Conservation (phyloP, 2,329 filamentous ascomycete species). For the Ascochyta fabae region DNA sequence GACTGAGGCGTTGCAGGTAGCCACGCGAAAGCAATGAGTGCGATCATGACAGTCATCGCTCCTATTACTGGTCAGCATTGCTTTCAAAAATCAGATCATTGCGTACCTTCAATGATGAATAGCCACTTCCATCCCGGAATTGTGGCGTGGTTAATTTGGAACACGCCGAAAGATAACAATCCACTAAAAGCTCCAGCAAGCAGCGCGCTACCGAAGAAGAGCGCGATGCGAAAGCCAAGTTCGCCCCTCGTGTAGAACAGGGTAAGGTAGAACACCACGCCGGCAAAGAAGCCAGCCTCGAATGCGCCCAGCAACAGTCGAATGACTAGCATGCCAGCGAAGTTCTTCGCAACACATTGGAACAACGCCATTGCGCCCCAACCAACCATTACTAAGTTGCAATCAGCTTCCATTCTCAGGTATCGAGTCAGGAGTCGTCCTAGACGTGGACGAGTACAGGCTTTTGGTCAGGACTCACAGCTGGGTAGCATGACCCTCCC, state of each 20-base stretch:
- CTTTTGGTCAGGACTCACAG: conserved; percentile 25
- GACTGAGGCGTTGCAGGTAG: conserved; percentile 42
- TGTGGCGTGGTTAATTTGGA: conserved; percentile 56
- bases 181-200: conserved; percentile 53
- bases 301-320: conserved; percentile 57
- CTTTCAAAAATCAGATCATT: too few species aligned
- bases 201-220: conserved; percentile 54
- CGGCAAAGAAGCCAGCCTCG: conserved; percentile 63
- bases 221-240: conserved; percentile 53
- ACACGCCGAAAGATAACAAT: conserved; percentile 51
- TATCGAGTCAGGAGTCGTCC: neutral
- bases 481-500: conserved; percentile 52
- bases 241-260: conserved; percentile 56
- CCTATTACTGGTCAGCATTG: conserved; percentile 7
- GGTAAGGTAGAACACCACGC: conserved; percentile 61
- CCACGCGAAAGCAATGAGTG: conserved; percentile 41
- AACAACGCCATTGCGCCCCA: conserved; percentile 59
- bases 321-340: conserved; percentile 57
- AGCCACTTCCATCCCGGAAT: conserved; percentile 57
- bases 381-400: conserved; percentile 49
- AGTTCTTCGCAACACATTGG: conserved; percentile 58
- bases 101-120: conserved; percentile 52
- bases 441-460: neutral
- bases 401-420: neutral
- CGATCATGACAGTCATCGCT: conserved; percentile 43